Evolutionary conservation across 768 basidiomycete species (phyloP).

Genomic region (Tylopilus vinaceipallidus): DNA sequence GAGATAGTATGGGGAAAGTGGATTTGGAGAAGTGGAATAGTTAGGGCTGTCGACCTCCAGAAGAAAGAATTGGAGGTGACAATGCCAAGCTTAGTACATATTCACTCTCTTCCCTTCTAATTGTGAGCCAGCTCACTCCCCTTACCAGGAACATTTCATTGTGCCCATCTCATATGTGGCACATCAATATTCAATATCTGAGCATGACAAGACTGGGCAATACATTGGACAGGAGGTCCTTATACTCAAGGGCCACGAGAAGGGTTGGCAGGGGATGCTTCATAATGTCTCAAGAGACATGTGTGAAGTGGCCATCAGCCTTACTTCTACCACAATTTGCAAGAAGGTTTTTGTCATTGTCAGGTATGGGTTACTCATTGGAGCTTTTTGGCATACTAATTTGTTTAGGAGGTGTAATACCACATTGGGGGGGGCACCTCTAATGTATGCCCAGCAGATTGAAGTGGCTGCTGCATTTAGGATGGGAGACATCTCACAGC

Average conservation of each 20-base stretch:
- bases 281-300: not conserved
- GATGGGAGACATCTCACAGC: not conserved
- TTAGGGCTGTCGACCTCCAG: not conserved
- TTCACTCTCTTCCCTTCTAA: not conserved
- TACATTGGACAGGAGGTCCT: not conserved
- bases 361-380: not conserved
- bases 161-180: constrained; percentile 2
- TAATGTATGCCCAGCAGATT: not conserved
- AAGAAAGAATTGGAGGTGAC: not conserved
- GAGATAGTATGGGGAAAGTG: not conserved
- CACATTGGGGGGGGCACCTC: not conserved
- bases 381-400: not conserved
- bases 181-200: not conserved
- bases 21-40: not conserved
- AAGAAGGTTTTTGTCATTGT: not conserved
- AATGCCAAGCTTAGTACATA: not conserved
- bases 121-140: no score
- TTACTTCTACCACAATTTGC: not conserved
- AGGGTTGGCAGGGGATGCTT: constrained; percentile 3
- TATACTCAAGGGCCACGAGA: constrained; percentile 1
- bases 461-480: not conserved
- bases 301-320: not conserved
- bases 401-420: not conserved
- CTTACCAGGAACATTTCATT: not conserved
- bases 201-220: not conserved